These are phyloP conservation scores for Citrus trifoliata DNA, from an alignment of 345 rosid genomes.

Conservation along the genomic window DNA sequence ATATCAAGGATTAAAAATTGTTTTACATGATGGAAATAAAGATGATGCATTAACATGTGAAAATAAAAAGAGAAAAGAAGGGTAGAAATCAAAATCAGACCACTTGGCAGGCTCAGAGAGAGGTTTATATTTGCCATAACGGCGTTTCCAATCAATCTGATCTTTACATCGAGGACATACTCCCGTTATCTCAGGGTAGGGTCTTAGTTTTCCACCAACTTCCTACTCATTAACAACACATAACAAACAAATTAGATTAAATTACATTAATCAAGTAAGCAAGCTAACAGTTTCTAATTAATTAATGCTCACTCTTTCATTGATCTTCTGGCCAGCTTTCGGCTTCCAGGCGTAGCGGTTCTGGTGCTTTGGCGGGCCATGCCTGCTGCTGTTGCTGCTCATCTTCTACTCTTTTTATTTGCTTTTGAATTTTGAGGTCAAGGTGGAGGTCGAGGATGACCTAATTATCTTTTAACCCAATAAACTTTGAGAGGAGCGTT, in stretches of 20 bases:
- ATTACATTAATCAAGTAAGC: background rate
- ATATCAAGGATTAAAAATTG: background rate
- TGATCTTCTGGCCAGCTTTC: constrained; percentile 78
- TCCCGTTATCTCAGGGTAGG: constrained; percentile 76
- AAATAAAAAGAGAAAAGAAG: background rate
- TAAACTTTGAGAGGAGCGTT: too few species aligned
- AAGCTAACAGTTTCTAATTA: background rate
- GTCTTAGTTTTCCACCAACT: constrained; percentile 72
- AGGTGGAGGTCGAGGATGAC: background rate
- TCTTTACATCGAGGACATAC: constrained; percentile 83
- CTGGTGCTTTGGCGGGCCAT: constrained; percentile 88
- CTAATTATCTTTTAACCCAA: background rate
- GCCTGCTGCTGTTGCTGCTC: constrained; percentile 44
- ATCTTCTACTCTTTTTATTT: constrained; percentile 31
- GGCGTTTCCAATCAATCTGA: constrained; percentile 96
- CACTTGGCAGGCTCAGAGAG: constrained; percentile 85
- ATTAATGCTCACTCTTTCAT: constrained; percentile 55
- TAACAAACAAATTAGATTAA: background rate
- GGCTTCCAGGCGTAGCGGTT: constrained; percentile 87
- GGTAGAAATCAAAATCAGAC: constrained; percentile 21
- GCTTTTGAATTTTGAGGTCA: background rate
- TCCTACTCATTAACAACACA: constrained; percentile 28
- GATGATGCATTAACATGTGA: background rate
- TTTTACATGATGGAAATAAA: background rate
- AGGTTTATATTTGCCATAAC: constrained; percentile 83